These are phyloP conservation scores for Cercospora sp. DNA, from an alignment of 2,329 filamentous ascomycete species.

Conservation along the genomic window DNA sequence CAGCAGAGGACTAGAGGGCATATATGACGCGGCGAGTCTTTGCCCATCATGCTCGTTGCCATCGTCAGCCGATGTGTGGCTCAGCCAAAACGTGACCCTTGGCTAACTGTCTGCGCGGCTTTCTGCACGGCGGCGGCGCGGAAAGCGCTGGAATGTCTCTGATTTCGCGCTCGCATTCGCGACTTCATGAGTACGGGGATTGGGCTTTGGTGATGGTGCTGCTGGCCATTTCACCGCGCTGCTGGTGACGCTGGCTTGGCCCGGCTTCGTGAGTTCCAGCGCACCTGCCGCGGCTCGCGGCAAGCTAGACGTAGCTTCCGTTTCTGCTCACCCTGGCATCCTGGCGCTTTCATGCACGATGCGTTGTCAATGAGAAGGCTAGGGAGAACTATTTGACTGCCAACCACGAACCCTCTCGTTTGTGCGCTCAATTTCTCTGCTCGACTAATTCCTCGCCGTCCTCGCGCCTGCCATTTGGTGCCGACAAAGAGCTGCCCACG, in stretches of 20 bases:
- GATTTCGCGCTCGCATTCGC: neutral
- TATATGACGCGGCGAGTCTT: neutral
- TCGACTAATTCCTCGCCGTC: neutral
- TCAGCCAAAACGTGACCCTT: slow-evolving; percentile 1
- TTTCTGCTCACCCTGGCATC: slow-evolving; percentile 6
- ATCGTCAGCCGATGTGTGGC: slow-evolving; percentile 1
- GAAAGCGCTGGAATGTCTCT: neutral
- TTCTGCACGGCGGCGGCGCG: neutral
- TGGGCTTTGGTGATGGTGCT: neutral
- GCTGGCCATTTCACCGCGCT: neutral
- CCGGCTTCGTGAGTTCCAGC: neutral
- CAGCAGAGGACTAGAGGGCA: neutral
- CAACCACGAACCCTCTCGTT: slow-evolving; percentile 2
- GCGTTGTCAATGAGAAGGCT: slow-evolving; percentile 13
- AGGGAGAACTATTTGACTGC: slow-evolving; percentile 9
- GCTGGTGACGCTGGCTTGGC: neutral
- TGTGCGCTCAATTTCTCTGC: neutral
- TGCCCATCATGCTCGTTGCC: neutral
- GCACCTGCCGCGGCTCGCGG: neutral
- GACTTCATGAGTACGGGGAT: neutral
- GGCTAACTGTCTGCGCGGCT: neutral
- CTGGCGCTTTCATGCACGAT: slow-evolving; percentile 10
- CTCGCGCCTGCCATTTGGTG: neutral
- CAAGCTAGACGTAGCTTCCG: neutral
- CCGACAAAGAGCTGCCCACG: neutral